phyloP scores from a whole-genome alignment of 169 alveolate genomes.

The Plasmodium malariae region DNA sequence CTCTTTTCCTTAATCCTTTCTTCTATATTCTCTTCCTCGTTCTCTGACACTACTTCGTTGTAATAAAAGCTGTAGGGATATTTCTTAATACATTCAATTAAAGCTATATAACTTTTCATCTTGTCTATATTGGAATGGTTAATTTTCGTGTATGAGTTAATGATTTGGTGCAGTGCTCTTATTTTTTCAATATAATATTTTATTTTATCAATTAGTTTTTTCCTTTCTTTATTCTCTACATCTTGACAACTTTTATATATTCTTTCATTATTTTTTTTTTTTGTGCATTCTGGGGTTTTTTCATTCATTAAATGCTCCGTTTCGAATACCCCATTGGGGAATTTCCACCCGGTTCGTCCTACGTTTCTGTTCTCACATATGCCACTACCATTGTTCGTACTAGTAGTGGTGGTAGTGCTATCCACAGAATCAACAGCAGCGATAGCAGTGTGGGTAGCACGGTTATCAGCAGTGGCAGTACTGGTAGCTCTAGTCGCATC shows the following conservation, averaged over 20 bases:
- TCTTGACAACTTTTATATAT: background rate
- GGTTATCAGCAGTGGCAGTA: too few relatives aligned
- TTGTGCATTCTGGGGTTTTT: background rate
- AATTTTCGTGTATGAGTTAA: conserved; percentile 1
- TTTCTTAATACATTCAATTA: conserved; percentile 5
- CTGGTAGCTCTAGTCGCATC: background rate
- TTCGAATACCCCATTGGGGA: background rate
- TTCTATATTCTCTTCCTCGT: background rate
- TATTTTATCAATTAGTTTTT: conserved; percentile 16
- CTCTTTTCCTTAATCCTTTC: too few relatives aligned
- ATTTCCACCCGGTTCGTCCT: background rate
- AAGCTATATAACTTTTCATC: conserved; percentile 3
- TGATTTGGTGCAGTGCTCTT: conserved; percentile 11
- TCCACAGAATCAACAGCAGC: background rate
- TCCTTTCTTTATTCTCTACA: conserved; percentile 1
- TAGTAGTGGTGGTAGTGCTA: too few relatives aligned
- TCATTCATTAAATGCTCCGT: background rate
- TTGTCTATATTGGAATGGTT: background rate
- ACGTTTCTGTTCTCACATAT: background rate
- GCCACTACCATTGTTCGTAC: background rate
- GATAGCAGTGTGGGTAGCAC: too few relatives aligned
- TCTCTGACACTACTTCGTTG: background rate
- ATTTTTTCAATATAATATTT: conserved; percentile 5
- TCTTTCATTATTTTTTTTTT: background rate
- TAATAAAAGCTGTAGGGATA: conserved; percentile 3